Percentiles rank a stretch among this genome's conserved stretches.
Conservation (phyloP, 2,329 filamentous ascomycete genomes). For the Fonsecaea pedrosoi region DNA sequence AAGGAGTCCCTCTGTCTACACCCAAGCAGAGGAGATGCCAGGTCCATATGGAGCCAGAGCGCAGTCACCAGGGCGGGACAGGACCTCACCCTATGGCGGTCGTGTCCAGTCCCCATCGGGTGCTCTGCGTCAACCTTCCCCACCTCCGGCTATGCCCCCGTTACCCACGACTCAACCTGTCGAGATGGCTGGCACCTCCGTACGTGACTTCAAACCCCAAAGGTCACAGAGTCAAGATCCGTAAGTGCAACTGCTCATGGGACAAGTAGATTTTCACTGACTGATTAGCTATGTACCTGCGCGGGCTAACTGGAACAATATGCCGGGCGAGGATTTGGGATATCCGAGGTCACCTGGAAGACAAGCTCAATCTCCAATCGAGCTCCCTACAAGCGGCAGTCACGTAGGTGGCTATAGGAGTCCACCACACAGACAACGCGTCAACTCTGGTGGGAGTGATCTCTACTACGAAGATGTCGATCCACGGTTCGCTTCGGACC, state of each 20-base stretch:
- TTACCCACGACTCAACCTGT: constrained; percentile 56
- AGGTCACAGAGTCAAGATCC: constrained; percentile 35
- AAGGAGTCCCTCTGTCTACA: constrained; percentile 35
- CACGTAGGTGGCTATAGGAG: constrained; percentile 54
- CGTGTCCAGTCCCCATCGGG: constrained; percentile 43
- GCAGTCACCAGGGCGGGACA: constrained; percentile 47
- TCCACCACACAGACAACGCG: constrained; percentile 39
- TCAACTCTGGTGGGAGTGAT: constrained; percentile 45
- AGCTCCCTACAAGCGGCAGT: constrained; percentile 55
- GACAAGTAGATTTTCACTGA: constrained; percentile 12
- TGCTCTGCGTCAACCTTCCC: constrained; percentile 62
- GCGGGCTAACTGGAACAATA: constrained; percentile 50
- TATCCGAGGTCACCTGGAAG: constrained; percentile 31
- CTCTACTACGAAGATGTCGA: constrained; percentile 93
- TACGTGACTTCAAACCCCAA: constrained; percentile 21
- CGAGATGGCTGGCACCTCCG: constrained; percentile 26
- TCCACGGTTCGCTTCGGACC: constrained; percentile 74
- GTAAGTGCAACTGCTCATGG: constrained; percentile 24
- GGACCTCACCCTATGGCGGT: constrained; percentile 36
- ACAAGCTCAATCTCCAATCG: constrained; percentile 44
- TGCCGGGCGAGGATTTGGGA: constrained; percentile 23
- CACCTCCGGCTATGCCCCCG: constrained; percentile 62
- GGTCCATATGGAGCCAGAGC: constrained; percentile 67
- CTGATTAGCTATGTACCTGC: constrained; percentile 50
- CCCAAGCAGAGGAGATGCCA: constrained; percentile 54